phyloP scores from a whole-genome alignment of 176 grass and related monocot species.

The Aegilops speltoides region DNA sequence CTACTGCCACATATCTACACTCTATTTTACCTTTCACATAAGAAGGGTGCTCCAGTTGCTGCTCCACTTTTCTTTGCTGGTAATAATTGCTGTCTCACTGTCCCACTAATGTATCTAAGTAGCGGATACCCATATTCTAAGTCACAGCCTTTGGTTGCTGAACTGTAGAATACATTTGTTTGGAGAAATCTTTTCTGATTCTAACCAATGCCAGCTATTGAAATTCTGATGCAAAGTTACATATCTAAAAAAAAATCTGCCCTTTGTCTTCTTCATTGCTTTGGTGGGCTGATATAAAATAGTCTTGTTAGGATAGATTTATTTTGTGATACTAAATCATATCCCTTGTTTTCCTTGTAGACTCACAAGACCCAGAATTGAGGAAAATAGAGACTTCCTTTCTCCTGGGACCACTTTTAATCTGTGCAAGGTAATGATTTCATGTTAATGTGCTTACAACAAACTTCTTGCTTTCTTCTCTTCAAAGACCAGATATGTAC shows the following conservation, averaged over 20 bases:
- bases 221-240: slow-evolving; percentile 2
- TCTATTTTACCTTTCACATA: slow-evolving; percentile 87
- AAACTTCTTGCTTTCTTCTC: not conserved
- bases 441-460: not conserved
- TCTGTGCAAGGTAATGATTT: slow-evolving; percentile 72
- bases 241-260: not conserved
- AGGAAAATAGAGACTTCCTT: slow-evolving; percentile 89
- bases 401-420: slow-evolving; percentile 79
- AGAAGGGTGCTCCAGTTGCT: slow-evolving; percentile 64
- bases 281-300: not conserved
- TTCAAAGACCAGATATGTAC: slow-evolving; percentile 10
- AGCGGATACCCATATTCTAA: not conserved
- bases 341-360: slow-evolving; percentile 45
- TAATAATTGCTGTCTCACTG: slow-evolving; percentile 35
- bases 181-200: not conserved
- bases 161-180: not conserved
- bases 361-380: slow-evolving; percentile 64
- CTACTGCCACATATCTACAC: slow-evolving; percentile 89
- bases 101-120: not conserved
- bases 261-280: slow-evolving; percentile 9
- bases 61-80: slow-evolving; percentile 87
- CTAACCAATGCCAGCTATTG: not conserved
- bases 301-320: not conserved
- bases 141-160: slow-evolving; percentile 2
- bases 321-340: not conserved